phyloP scores from a whole-genome alignment of 75 land plant species.

The Ceratopteris richardii region DNA sequence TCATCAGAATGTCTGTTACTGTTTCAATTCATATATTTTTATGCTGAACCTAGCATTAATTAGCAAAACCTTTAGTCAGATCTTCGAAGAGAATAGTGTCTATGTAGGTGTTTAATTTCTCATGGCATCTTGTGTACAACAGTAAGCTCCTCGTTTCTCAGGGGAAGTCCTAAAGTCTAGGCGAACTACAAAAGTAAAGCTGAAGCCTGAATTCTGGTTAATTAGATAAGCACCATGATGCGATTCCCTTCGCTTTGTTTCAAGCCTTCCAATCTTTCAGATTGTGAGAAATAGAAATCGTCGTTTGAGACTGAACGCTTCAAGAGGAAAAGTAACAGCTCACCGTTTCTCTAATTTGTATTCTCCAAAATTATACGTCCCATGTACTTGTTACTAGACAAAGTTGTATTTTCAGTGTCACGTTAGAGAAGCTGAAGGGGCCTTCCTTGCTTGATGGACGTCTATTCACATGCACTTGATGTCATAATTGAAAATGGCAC shows the following conservation, averaged over 20 bases:
- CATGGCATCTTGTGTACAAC: background rate
- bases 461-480: too few relatives aligned
- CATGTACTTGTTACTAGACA: background rate
- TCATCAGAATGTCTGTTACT: background rate
- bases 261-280: background rate
- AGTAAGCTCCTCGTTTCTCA: background rate
- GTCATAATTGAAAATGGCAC: too few relatives aligned
- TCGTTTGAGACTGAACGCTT: background rate
- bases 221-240: too few relatives aligned
- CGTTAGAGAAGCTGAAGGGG: background rate
- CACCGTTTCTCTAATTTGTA: too few relatives aligned
- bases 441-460: too few relatives aligned
- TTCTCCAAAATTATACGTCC: too few relatives aligned
- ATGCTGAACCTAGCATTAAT: too few relatives aligned
- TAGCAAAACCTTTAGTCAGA: background rate
- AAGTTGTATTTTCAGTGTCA: background rate
- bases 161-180: background rate
- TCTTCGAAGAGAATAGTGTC: background rate
- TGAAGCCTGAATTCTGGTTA: too few relatives aligned
- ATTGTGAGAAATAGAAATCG: background rate
- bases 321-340: background rate
- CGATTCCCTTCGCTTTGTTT: background rate
- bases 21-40: background rate
- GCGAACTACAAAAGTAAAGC: too few relatives aligned
- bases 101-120: background rate